A percentile compares a stretch with the other conserved stretches of the same genome.
phyloP scores from a whole-genome alignment of 805 yeast genomes.

The Monosporozyma yasuniensis region DNA sequence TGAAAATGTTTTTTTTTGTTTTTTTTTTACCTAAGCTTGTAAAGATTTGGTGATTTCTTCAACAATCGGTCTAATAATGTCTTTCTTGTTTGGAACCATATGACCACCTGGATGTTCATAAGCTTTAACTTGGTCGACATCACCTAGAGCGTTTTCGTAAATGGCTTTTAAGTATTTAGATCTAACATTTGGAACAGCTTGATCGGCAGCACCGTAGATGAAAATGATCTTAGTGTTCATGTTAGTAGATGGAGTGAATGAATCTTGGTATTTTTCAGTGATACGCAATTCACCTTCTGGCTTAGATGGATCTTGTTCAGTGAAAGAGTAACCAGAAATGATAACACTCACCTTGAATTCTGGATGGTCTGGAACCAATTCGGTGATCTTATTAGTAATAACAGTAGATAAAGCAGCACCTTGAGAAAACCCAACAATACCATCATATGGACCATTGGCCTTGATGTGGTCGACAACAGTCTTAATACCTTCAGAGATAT shows the following conservation, averaged over 20 bases:
- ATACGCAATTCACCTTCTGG: constrained; percentile 28
- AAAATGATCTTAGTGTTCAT: constrained; percentile 48
- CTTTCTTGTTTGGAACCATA: constrained; percentile 84
- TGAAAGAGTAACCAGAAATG: constrained; percentile 58
- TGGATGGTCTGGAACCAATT: constrained; percentile 39
- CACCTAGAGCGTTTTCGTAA: constrained; percentile 29
- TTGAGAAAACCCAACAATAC: constrained; percentile 85
- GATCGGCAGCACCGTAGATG: constrained; percentile 78
- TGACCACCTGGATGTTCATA: constrained; percentile 94
- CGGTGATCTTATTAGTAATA: constrained; percentile 49
- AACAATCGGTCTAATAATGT: constrained; percentile 36
- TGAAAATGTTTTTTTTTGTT: no score
- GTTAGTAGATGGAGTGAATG: constrained; percentile 27
- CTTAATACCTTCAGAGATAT: constrained; percentile 44
- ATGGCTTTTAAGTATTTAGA: constrained; percentile 50
- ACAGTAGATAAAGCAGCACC: constrained; percentile 86
- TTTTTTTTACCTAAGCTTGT: neutral
- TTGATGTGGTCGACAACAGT: constrained; percentile 42
- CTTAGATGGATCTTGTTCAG: constrained; percentile 33
- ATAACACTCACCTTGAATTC: constrained; percentile 63
- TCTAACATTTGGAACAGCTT: constrained; percentile 70
- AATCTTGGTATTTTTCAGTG: constrained; percentile 29
- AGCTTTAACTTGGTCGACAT: constrained; percentile 32
- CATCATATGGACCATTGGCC: constrained; percentile 75
- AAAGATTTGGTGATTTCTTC: constrained; percentile 29